phyloP scores from a whole-genome alignment of 2,329 filamentous ascomycete genomes.

The Alternaria solani region DNA sequence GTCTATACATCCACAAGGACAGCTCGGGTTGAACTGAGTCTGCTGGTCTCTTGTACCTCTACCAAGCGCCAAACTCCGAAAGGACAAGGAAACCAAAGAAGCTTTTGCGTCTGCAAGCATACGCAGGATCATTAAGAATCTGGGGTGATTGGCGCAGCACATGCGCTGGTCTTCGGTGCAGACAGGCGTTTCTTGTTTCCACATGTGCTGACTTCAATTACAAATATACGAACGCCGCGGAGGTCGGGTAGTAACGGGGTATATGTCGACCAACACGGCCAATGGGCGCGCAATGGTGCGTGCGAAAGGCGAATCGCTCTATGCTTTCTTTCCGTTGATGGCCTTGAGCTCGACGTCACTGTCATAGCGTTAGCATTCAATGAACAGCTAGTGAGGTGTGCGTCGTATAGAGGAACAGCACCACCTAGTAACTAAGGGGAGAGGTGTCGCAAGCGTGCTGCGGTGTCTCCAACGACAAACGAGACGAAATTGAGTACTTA shows the following conservation, averaged over 20 bases:
- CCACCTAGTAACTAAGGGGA: conserved; percentile 1
- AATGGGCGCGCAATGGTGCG: conserved; percentile 7
- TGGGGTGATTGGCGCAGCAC: conserved; percentile 7
- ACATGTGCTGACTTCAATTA: neutral
- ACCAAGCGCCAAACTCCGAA: conserved; percentile 6
- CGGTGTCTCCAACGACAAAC: conserved; percentile 4
- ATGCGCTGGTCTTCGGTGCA: conserved; percentile 1
- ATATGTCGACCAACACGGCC: conserved; percentile 16
- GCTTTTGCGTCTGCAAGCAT: neutral
- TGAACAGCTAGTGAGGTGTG: conserved; percentile 15
- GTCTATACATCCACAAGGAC: neutral
- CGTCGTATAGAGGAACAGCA: conserved; percentile 11
- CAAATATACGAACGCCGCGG: neutral
- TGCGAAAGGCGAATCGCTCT: conserved; percentile 26
- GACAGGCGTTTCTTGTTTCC: neutral
- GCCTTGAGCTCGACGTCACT: conserved; percentile 75
- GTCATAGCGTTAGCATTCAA: conserved; percentile 22
- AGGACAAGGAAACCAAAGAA: neutral
- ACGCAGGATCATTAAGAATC: conserved; percentile 1
- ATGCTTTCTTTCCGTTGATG: conserved; percentile 62
- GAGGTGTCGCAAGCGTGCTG: conserved; percentile 1
- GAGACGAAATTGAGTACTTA: conserved; percentile 60
- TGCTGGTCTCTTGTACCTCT: neutral
- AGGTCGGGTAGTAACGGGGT: conserved; percentile 19
- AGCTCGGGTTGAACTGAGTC: conserved; percentile 4